phyloP scores from a whole-genome alignment of 1,139 yeast species.

The Eremothecium cymbalariae region DNA sequence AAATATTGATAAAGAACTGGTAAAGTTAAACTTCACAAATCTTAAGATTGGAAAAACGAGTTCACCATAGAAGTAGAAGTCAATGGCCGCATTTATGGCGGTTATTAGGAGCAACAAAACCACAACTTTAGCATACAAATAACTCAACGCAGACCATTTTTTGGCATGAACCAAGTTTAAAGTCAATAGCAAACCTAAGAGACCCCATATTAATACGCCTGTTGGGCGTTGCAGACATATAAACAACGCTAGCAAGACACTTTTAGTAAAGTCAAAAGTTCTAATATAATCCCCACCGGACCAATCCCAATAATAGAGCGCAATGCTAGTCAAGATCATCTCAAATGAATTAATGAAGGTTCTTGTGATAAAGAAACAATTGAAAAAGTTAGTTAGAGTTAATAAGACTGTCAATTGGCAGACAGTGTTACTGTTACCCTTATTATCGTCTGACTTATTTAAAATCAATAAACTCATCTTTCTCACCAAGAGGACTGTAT shows the following conservation, averaged over 20 bases:
- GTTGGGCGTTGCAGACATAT: slow-evolving; percentile 77
- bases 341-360: slow-evolving; percentile 85
- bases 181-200: slow-evolving; percentile 42
- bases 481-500: slow-evolving; percentile 43
- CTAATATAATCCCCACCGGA: slow-evolving; percentile 24
- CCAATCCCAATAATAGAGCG: slow-evolving; percentile 72
- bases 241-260: slow-evolving; percentile 41
- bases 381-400: slow-evolving; percentile 67
- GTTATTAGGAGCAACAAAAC: slow-evolving; percentile 30
- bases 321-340: slow-evolving; percentile 60
- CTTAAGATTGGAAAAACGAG: slow-evolving; percentile 56
- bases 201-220: slow-evolving; percentile 65
- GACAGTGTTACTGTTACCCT: slow-evolving; percentile 19
- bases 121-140: slow-evolving; percentile 22
- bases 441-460: slow-evolving; percentile 17
- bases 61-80: slow-evolving; percentile 51
- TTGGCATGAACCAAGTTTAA: slow-evolving; percentile 14
- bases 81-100: slow-evolving; percentile 39
- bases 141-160: slow-evolving; percentile 11
- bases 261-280: slow-evolving; percentile 18
- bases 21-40: slow-evolving; percentile 68
- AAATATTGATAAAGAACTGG: slow-evolving; percentile 64
- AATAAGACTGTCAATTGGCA: slow-evolving; percentile 31
- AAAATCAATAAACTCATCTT: slow-evolving; percentile 29
- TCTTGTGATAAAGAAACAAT: slow-evolving; percentile 72